Base-by-base conservation (phyloP, 164 flowering plant genomes). In the Pachysandra terminalis region DNA sequence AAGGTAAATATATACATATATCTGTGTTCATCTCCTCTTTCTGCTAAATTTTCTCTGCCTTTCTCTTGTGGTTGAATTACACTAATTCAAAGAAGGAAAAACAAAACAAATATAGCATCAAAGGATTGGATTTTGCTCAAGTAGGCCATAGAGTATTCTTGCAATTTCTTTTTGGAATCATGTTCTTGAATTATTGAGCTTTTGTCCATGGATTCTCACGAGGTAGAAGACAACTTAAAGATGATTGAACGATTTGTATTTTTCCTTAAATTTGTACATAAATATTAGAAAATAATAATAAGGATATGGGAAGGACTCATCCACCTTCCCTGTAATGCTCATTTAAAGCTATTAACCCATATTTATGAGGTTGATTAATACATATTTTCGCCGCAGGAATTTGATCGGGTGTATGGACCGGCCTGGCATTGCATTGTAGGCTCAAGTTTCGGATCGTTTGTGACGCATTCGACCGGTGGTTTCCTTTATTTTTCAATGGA, bases 341-440 rank as follows among this genome's bases (percentile, higher is more conserved):
- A 32, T 32, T 32, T 32, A 32, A 32, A 7, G 5, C 37, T 32
- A 3, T 7, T 32, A 32, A 3, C 37, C 37, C 3, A 3, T 32
- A 32, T 32, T 32, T 7, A 32, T 3, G 7, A 3, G 37, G 37
- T 32, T 32, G 7, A 19, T 48, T 25, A 25, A 19, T 58, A 19
- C 3, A 35, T n/a, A 26, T 17, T 66, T 9, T 28, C 19, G 12
- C 1, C 64, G 78, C 84, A 90, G 96, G 96, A 90, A 59, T 88
- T 90, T 64, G 96, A 90, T 56, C 69, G 77, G 54, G 85, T 78
- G 22, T 86, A 89, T 66, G 96, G 92, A 58, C 96, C 91, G 40
- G 91, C 96, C 19, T 89, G 96, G 96, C 96, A 89, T 63, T 89
- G 96, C 79, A 86, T 89, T 6, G 92, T 86, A 64, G 96, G 96